phyloP scores from a whole-genome alignment of 352 stramenopile species.

The Phytophthora pisi region DNA sequence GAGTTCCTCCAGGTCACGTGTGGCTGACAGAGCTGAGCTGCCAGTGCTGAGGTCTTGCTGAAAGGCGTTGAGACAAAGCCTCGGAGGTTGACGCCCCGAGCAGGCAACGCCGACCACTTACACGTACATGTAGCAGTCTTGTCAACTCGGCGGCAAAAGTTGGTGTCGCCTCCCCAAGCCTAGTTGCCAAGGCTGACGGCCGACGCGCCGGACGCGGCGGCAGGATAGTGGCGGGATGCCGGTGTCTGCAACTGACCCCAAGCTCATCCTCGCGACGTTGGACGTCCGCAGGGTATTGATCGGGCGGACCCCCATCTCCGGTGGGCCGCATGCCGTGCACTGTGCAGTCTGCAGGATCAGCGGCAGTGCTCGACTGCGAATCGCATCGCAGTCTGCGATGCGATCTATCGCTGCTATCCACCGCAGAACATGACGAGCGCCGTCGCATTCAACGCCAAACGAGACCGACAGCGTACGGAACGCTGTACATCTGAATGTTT shows the following conservation, averaged over 20 bases:
- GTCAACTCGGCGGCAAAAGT: not conserved
- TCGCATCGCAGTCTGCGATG: not conserved
- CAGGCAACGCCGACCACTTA: too few relatives aligned
- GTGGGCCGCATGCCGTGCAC: not conserved
- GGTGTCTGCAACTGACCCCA: not conserved
- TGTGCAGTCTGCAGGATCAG: not conserved
- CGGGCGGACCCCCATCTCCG: constrained; percentile 18
- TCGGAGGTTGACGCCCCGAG: too few relatives aligned
- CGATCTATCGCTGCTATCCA: not conserved
- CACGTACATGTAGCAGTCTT: not conserved
- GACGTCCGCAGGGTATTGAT: constrained; percentile 12
- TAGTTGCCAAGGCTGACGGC: not conserved
- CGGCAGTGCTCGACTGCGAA: too few relatives aligned
- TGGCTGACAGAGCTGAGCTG: too few relatives aligned
- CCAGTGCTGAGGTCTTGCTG: too few relatives aligned
- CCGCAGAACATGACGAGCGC: too few relatives aligned
- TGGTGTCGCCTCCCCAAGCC: too few relatives aligned
- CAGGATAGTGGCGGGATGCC: constrained; percentile 12
- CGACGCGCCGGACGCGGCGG: constrained; percentile 27
- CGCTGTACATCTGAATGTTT: not conserved
- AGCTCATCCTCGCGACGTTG: constrained; percentile 19
- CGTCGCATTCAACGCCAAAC: too few relatives aligned
- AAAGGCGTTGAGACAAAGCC: too few relatives aligned
- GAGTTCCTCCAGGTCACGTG: too few relatives aligned
- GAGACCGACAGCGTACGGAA: not conserved